These are phyloP conservation scores for Coniella vitis DNA, from an alignment of 2,329 filamentous ascomycete species.

Conservation along the genomic window DNA sequence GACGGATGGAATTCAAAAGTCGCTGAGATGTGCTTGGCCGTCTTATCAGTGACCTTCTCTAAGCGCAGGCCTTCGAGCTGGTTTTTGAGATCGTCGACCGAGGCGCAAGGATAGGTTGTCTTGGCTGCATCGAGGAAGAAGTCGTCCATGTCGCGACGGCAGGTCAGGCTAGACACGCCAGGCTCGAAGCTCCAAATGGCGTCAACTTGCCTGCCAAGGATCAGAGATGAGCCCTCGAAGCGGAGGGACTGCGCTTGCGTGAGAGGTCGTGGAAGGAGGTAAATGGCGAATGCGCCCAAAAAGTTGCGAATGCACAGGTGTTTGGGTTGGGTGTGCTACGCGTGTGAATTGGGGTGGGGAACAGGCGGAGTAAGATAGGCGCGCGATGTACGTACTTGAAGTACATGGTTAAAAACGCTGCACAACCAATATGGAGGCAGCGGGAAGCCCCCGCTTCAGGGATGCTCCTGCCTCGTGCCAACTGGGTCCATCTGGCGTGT, in stretches of 20 bases:
- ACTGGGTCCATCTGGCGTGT: too few relatives aligned
- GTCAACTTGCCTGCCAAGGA: background rate
- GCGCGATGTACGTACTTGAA: too few relatives aligned
- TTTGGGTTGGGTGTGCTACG: too few relatives aligned
- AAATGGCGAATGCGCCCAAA: too few relatives aligned
- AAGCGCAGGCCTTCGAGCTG: constrained; percentile 36
- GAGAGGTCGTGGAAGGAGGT: too few relatives aligned
- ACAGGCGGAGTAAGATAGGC: too few relatives aligned
- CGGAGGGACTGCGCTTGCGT: too few relatives aligned
- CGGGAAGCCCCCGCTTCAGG: background rate
- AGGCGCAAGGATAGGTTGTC: constrained; percentile 27
- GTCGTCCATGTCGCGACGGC: constrained; percentile 24
- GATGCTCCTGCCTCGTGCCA: background rate
- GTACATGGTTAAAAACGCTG: too few relatives aligned
- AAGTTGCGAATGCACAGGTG: too few relatives aligned
- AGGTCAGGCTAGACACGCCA: background rate
- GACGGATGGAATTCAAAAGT: constrained; percentile 40
- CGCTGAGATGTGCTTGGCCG: constrained; percentile 42
- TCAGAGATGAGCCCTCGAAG: too few relatives aligned
- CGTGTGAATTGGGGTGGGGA: too few relatives aligned
- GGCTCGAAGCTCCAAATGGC: background rate
- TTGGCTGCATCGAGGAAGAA: constrained; percentile 24
- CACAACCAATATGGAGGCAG: too few relatives aligned
- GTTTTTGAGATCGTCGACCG: constrained; percentile 38
- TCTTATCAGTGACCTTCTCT: constrained; percentile 37